These are phyloP conservation scores for Neonectria neomacrospora DNA, from an alignment of 2,329 filamentous ascomycete species.

Conservation along the genomic window DNA sequence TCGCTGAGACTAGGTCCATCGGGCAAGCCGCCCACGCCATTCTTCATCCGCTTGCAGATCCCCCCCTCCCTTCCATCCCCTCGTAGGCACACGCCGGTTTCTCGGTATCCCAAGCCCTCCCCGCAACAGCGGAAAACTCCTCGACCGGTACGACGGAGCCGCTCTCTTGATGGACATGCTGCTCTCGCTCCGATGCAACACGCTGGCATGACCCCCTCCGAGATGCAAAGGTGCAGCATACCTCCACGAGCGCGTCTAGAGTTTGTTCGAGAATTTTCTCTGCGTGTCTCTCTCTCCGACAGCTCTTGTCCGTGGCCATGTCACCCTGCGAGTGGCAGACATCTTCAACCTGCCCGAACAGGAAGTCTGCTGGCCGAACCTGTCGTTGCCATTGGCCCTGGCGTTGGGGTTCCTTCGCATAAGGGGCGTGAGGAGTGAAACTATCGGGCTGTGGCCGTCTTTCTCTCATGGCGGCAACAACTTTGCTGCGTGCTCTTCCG, in stretches of 20 bases:
- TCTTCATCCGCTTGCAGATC: constrained; percentile 4
- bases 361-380: constrained; percentile 35
- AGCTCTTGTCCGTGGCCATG: background rate
- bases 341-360: constrained; percentile 40
- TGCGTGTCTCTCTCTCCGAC: background rate
- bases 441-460: background rate
- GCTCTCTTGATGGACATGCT: background rate
- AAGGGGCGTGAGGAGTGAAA: constrained; percentile 8
- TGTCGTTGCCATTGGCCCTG: constrained; percentile 37
- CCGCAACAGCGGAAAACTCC: background rate
- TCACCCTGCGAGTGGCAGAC: constrained; percentile 29
- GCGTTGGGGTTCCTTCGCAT: constrained; percentile 24
- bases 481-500: background rate
- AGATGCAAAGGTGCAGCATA: background rate
- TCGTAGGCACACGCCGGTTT: background rate
- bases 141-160: background rate
- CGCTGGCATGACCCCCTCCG: background rate
- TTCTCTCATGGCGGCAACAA: background rate
- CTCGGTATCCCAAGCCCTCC: background rate
- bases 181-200: background rate
- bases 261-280: background rate
- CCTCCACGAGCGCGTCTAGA: background rate
- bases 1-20: background rate
- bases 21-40: background rate
- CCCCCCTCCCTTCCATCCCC: background rate